Conservation (phyloP, 148 eudicot species). For the Rhododendron molle region DNA sequence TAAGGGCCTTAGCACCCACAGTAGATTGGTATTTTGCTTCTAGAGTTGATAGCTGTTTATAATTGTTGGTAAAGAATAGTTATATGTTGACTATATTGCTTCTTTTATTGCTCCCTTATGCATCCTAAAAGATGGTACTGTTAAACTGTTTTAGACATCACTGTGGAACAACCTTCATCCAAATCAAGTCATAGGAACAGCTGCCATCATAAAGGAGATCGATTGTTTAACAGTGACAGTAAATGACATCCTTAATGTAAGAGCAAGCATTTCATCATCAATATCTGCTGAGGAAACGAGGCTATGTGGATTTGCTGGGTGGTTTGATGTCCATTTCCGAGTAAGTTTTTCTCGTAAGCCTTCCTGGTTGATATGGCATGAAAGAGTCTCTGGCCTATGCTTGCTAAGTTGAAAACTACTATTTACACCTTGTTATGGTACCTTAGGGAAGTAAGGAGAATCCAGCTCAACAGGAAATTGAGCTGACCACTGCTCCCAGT, state of each 20-base stretch:
- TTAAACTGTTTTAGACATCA: slow-evolving; percentile 55
- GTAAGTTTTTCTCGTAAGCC: slow-evolving; percentile 45
- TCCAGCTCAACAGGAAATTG: slow-evolving; percentile 64
- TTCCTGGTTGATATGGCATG: not conserved
- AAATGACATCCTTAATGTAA: slow-evolving; percentile 53
- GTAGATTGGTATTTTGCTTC: not conserved
- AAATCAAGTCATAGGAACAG: slow-evolving; percentile 73
- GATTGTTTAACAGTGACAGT: slow-evolving; percentile 81
- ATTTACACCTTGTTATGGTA: not conserved
- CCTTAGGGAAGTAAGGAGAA: slow-evolving; percentile 65
- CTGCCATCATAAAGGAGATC: slow-evolving; percentile 68
- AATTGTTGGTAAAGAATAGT: not conserved
- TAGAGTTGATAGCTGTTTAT: not conserved
- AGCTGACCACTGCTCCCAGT: slow-evolving; percentile 89
- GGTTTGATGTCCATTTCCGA: slow-evolving; percentile 99
- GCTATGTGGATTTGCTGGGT: slow-evolving; percentile 85
- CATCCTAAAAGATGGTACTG: slow-evolving; percentile 2
- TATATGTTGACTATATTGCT: not conserved
- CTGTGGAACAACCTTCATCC: slow-evolving; percentile 93
- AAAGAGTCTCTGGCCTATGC: not conserved
- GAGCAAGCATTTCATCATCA: slow-evolving; percentile 49
- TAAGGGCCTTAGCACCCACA: not conserved
- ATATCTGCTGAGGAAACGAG: slow-evolving; percentile 48
- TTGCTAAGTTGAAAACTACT: not conserved
- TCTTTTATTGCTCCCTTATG: not conserved